Evolutionary conservation across 78 protist species (phyloP), one percentile per base, ranked within the genome.

Genomic region (Guillardia theta): DNA sequence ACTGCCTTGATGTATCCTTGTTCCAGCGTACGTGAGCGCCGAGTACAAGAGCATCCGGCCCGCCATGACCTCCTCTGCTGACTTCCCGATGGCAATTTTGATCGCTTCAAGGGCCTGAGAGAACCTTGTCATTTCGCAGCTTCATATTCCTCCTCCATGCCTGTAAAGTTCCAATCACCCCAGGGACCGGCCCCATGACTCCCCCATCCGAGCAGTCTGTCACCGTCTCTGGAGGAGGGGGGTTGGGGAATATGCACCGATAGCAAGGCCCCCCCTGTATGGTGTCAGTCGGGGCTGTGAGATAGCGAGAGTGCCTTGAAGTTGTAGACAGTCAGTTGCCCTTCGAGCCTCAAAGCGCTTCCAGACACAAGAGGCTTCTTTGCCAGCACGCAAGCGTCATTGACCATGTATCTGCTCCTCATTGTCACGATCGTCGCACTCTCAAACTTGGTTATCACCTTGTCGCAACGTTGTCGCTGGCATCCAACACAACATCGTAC

Each of bases 221-320:
- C 27, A 98, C 98, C 0, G 97, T 94, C 4, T 92, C 94, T 0
- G 96, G 94, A 18, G 98, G 97, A 5, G 99, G 99, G 0, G 99
- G 98, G n/a, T 41, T 3, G 15, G 99, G 99, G 15, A 95, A 96
- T n/a, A 97, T n/a, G 78, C 99, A 98, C 27, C 99, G 94, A 78
- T 98, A 98, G 88, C 99, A 98, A 27, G 98, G 98, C 9, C 98
- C 97, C 37, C 95, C 80, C 8, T 43, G 41, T 53, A 53, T 53
- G 18, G 12, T 21, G 12, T 21, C 62, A 53, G 12, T 53, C 18
- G 33, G 62, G 62, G 33, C 33, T 53, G 18, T 53, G 36, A 48
- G 21, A 21, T 53, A 18, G 33, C 18, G 18, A 18, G 62, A 12
- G 18, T 18, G 18, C 62, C 62, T 53, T 6, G 48, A 44, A 78